Evolutionary conservation across 2,329 filamentous ascomycete genomes (phyloP).

Genomic region (Talaromyces sp.): DNA sequence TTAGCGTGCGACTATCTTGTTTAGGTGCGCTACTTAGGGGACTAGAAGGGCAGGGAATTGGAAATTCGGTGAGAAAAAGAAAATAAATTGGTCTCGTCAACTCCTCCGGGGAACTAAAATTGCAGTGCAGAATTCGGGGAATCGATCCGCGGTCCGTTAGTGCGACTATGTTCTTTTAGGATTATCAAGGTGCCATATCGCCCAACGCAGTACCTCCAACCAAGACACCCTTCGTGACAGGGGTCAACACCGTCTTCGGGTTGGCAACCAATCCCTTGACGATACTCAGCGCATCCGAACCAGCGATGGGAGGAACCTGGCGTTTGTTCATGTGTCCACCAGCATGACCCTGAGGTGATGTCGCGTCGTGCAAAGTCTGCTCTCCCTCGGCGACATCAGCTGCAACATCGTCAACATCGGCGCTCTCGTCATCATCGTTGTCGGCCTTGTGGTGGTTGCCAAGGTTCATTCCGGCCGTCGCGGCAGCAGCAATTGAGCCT

Average conservation of each 20-base stretch:
- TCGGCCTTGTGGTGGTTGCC: neutral
- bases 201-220: neutral
- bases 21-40: no score
- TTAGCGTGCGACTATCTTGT: no score
- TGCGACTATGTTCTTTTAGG: no score
- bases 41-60: neutral
- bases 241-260: neutral
- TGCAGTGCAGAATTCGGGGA: neutral
- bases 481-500: neutral
- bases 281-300: slow-evolving; percentile 4
- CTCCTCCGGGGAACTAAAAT: neutral
- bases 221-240: slow-evolving; percentile 8
- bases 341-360: neutral
- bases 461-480: neutral
- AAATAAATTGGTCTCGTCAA: neutral
- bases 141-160: no score
- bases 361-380: neutral
- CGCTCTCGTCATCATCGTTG: neutral
- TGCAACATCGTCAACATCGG: neutral
- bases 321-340: neutral
- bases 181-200: neutral
- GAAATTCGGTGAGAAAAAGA: neutral
- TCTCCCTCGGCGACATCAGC: slow-evolving; percentile 6
- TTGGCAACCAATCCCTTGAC: slow-evolving; percentile 6
- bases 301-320: slow-evolving; percentile 16